Evolutionary conservation across 1,284 basidiomycete genomes (phyloP).

Genomic region (Pterula multifida): DNA sequence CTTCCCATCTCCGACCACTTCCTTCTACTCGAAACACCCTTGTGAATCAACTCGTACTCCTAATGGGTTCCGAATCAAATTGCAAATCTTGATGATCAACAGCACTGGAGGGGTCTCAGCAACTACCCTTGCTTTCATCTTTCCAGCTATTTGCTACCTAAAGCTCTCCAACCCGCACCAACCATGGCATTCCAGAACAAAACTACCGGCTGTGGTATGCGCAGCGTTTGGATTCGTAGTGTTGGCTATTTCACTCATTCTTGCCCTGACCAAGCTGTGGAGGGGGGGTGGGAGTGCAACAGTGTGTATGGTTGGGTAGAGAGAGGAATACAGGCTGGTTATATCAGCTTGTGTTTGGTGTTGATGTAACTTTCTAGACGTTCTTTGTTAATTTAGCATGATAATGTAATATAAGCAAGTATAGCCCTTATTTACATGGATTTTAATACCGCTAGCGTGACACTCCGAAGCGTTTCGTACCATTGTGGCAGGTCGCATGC

Average conservation of each 20-base stretch:
- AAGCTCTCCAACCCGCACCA: constrained; percentile 50
- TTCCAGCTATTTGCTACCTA: constrained; percentile 81
- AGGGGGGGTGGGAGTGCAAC: constrained; percentile 54
- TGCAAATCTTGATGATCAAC: too few species aligned
- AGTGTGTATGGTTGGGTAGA: constrained; percentile 32
- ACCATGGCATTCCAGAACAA: constrained; percentile 56
- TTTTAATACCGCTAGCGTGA: too few species aligned
- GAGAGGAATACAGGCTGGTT: background rate
- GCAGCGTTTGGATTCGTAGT: constrained; percentile 68
- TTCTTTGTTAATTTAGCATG: too few species aligned
- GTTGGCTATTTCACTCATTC: constrained; percentile 65
- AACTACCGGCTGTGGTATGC: constrained; percentile 67
- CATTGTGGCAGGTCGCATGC: too few species aligned
- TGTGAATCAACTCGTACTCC: too few species aligned
- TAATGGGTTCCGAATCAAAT: too few species aligned
- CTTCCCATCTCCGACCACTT: too few species aligned
- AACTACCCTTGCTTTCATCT: constrained; percentile 90
- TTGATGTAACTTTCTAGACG: too few species aligned
- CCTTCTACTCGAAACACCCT: too few species aligned
- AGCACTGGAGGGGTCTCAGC: constrained; percentile 86
- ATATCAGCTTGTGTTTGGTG: background rate
- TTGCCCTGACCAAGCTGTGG: constrained; percentile 71
- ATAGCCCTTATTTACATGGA: too few species aligned
- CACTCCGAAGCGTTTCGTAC: too few species aligned
- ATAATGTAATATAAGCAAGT: too few species aligned